Base-by-base conservation (phyloP, 495 filamentous ascomycete species). In the Filosporella fistucella region DNA sequence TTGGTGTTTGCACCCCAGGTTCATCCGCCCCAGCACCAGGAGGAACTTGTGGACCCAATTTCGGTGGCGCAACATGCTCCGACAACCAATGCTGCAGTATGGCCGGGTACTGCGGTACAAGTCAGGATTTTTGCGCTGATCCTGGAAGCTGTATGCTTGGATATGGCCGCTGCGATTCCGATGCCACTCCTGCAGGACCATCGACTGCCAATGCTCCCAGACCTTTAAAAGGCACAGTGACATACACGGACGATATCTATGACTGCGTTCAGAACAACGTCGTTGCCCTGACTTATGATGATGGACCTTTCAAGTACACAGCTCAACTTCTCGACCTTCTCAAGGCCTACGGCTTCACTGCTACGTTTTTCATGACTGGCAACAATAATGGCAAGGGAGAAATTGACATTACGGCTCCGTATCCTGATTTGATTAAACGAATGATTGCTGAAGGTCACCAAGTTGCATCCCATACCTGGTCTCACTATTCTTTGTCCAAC, bases 401-500 rank as follows among this genome's bases (percentile, higher is more conserved):
- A 11, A 40, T 40, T 17, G 40, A 51, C 17, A 43, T 18, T 13
- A 48, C 42, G 9, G 41, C 34, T 22, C 38, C 29, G 17, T 52
- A 23, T 22, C 26, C 45, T 18, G 40, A 28, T 14, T 45, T 51
- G 36, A 48, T 56, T 21, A 21, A 42, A 48, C 76, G 82, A 34
- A 84, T 84, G 78, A 53, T 77, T 29, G 59, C 62, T 38, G 78
- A 78, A 21, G 78, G 77, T 38, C 85, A 89, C 53, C 85, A 88
- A 54, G 66, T 89, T 41, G 85, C 80, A 13, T 80, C 75, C 28
- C 85, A 89, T 54, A 86, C 82, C 2, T 89, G 83, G 84, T 79
- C 76, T 7, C 85, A 88, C 52, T 68, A 80, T 38, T 76, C 84
- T 53, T 68, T 87, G 24, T 74, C 66, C 60, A 68, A 70, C 25